Conservation (phyloP, 306 rosid genomes). For the Calophaca sinica region DNA sequence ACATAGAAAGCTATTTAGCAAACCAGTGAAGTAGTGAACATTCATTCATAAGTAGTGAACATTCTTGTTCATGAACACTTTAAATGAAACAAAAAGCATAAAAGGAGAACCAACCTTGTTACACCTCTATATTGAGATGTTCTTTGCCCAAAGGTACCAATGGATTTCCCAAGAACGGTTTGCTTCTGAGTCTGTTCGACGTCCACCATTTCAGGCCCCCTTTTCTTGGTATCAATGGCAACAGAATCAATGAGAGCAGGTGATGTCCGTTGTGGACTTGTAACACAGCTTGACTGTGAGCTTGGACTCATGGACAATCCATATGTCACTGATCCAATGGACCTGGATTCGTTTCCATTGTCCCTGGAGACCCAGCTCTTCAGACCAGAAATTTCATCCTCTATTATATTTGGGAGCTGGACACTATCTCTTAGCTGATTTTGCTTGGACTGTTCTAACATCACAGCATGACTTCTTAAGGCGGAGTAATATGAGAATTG, state of each 20-base stretch:
- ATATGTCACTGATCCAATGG: conserved; percentile 54
- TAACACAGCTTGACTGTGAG: conserved; percentile 84
- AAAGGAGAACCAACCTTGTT: conserved; percentile 66
- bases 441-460: conserved; percentile 52
- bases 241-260: conserved; percentile 54
- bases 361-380: conserved; percentile 66
- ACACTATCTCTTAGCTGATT: conserved; percentile 48
- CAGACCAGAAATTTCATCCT: conserved; percentile 39
- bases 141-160: conserved; percentile 90
- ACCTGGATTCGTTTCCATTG: conserved; percentile 57
- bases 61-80: background rate
- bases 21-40: no score
- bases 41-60: no score
- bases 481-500: conserved; percentile 49
- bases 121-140: conserved; percentile 94
- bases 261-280: conserved; percentile 62
- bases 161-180: conserved; percentile 77
- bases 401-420: conserved; percentile 54
- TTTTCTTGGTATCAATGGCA: conserved; percentile 70
- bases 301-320: conserved; percentile 83
- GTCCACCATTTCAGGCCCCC: conserved; percentile 56
- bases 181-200: conserved; percentile 59
- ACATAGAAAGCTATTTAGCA: no score
- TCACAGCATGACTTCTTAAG: conserved; percentile 47
- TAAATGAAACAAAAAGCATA: background rate